Percentiles rank a stretch among this genome's conserved stretches.
Conservation (phyloP, 2,329 filamentous ascomycete species). For the Pestalotiopsis sp. region DNA sequence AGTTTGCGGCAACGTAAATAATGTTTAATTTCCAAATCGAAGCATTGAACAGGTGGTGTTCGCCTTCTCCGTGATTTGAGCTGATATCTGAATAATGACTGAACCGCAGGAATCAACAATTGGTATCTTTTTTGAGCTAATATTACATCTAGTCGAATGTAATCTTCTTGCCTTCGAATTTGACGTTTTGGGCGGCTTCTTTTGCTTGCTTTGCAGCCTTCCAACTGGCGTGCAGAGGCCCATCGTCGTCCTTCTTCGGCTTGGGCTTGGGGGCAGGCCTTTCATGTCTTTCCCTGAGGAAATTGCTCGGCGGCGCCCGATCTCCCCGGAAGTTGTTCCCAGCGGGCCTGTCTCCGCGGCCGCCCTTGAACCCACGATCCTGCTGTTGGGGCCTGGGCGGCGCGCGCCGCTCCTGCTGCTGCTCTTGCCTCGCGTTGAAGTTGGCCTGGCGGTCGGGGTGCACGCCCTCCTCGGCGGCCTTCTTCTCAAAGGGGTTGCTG, state of each 20-base stretch:
- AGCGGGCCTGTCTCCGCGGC: constrained; percentile 14
- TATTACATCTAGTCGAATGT: constrained; percentile 49
- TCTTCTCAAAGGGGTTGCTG: constrained; percentile 22
- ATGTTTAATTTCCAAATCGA: no score
- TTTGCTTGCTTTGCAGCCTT: constrained; percentile 63
- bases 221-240: constrained; percentile 64
- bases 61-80: no score
- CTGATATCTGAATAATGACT: background rate
- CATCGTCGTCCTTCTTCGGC: constrained; percentile 48
- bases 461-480: constrained; percentile 22
- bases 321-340: constrained; percentile 7
- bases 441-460: constrained; percentile 32
- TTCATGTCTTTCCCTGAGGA: constrained; percentile 16
- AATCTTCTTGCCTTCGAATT: constrained; percentile 59
- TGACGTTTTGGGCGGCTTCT: constrained; percentile 51
- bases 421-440: constrained; percentile 26
- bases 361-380: constrained; percentile 20
- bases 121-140: constrained; percentile 3
- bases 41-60: no score
- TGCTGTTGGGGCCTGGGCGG: background rate
- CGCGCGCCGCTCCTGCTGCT: background rate
- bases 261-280: constrained; percentile 30
- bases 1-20: no score
- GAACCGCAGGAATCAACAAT: background rate
- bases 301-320: constrained; percentile 12